These are phyloP conservation scores for Globisporangium emineosum DNA, from an alignment of 352 stramenopile species.

Conservation along the genomic window DNA sequence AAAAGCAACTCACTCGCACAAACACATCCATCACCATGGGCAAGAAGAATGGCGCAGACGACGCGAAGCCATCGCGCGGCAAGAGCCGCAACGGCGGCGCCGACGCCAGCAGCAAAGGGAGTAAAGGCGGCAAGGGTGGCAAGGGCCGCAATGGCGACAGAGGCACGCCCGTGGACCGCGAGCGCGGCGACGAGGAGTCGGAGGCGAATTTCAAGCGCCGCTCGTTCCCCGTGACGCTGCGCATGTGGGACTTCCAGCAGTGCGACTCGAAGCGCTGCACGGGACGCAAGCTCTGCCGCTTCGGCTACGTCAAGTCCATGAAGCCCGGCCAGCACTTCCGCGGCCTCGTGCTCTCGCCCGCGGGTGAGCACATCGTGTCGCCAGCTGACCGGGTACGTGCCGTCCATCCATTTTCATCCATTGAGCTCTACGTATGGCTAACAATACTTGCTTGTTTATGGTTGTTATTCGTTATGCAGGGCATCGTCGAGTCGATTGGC, in stretches of 20 bases:
- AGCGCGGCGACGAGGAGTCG: constrained; percentile 58
- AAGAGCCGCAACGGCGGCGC: constrained; percentile 10
- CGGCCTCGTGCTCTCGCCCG: constrained; percentile 93
- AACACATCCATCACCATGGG: too few species aligned
- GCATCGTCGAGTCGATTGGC: constrained; percentile 75
- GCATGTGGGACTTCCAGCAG: constrained; percentile 96
- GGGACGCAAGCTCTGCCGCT: constrained; percentile 89
- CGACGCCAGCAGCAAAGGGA: background rate
- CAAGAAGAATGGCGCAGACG: constrained; percentile 19
- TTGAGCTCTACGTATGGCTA: background rate
- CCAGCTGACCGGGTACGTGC: constrained; percentile 69
- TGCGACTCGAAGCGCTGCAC: constrained; percentile 95
- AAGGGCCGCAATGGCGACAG: constrained; percentile 18
- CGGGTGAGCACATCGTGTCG: constrained; percentile 89
- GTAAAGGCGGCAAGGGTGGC: constrained; percentile 3
- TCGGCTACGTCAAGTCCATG: constrained; percentile 92
- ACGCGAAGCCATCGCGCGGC: constrained; percentile 10
- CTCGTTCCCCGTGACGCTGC: constrained; percentile 78
- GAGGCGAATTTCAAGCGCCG: constrained; percentile 63
- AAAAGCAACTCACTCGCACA: too few species aligned
- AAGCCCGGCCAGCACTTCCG: constrained; percentile 90
- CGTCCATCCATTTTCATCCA: background rate
- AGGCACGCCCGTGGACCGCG: constrained; percentile 12
- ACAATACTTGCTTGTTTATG: background rate
- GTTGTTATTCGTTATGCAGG: constrained; percentile 17